Base-by-base conservation (phyloP, 73 alveolate genomes). In the Paraurostyla sp. region DNA sequence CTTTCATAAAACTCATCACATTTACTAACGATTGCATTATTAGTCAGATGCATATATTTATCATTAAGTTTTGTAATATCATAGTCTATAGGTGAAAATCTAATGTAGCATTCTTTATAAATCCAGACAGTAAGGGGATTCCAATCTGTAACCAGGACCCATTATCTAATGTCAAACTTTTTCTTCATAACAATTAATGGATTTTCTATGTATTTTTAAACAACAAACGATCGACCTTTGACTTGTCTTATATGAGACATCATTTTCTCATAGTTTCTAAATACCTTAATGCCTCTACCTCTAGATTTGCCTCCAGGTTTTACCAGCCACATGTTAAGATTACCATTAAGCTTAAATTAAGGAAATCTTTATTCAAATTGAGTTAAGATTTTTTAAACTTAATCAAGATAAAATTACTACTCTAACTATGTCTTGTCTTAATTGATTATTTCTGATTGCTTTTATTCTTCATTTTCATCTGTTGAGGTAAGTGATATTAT, bases 121-220 rank as follows among this genome's bases (percentile, higher is more conserved):
- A 93, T 71, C 92, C 96, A 95, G 57, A 95, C 87, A 35, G 92
- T 92, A 27, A 97, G 90, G 25, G 99, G 99, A 90, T 94, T 95
- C 94, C 98, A 96, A 92, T 93, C 97, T 45, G 99, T 96, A 3
- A 97, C 97, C 68, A 97, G 89, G 43, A 97, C 99, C 99, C 99
- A 97, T 90, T 96, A 97, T 78, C 99, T 93, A 0, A 97, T 96
- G 86, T 97, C 99, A 81, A 97, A 96, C 71, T 87, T 97, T 89
- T 94, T 97, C 54, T 95, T 97, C 76, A 86, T 29, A 0, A 96
- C 92, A 16, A 97, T 56, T 87, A 97, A 84, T 27, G 99, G 99
- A 85, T 97, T 97, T 76, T 97, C 99, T n/a, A 97, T 94, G 91
- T 97, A 97, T 85, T 97, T 97, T 73, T 97, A 97, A 25, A 96